A percentile compares a stretch with the other conserved stretches of the same genome.
Conservation (phyloP, 1,284 basidiomycete species). For the Sporisorium iseilematis-ciliati region DNA sequence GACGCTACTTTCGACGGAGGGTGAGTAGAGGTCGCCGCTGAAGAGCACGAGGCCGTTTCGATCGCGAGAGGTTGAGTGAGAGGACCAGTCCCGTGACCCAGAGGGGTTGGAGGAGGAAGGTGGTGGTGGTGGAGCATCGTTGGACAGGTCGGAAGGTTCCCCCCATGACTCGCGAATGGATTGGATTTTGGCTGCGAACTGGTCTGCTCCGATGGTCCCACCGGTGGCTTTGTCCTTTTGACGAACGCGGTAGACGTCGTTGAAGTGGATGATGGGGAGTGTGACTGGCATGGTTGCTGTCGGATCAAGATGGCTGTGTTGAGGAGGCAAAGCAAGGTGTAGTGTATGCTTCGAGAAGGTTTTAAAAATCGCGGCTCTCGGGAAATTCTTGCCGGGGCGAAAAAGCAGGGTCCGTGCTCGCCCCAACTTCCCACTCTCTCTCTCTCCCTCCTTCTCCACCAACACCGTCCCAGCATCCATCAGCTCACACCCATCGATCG, state of each 20-base stretch:
- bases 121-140: constrained; percentile 27
- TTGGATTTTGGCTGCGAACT: constrained; percentile 71
- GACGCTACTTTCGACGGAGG: constrained; percentile 85
- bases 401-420: constrained; percentile 32
- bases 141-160: constrained; percentile 35
- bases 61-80: constrained; percentile 25
- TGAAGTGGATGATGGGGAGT: constrained; percentile 62
- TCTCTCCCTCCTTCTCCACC: background rate
- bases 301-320: background rate
- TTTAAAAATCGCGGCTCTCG: constrained; percentile 12
- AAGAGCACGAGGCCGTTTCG: constrained; percentile 80
- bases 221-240: constrained; percentile 44
- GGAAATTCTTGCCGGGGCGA: background rate
- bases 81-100: constrained; percentile 27
- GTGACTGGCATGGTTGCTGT: constrained; percentile 30
- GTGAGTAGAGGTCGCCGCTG: constrained; percentile 81
- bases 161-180: constrained; percentile 55
- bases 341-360: background rate
- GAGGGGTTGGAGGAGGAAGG: constrained; percentile 4
- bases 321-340: background rate
- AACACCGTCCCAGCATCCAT: constrained; percentile 3
- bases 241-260: constrained; percentile 62
- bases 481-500: too few species aligned
- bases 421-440: too few species aligned
- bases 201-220: constrained; percentile 68